Base-by-base conservation (phyloP, 2,329 filamentous ascomycete species). In the Pseudohalonectria lignicola region DNA sequence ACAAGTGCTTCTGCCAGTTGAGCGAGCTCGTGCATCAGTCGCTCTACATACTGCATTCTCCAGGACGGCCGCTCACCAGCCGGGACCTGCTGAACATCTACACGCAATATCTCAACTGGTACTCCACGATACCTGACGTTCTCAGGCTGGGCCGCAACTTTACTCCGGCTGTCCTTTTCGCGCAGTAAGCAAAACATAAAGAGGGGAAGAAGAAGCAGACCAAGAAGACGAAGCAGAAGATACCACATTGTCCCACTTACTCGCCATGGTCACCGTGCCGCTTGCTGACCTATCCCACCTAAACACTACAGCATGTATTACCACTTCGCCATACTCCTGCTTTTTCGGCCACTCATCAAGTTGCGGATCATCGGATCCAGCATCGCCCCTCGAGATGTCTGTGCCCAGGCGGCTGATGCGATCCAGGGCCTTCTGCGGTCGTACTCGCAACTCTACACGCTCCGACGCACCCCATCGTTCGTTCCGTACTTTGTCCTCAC, bases 11-110 rank as follows among this genome's bases (percentile, higher is more conserved):
- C 47, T 82, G 78, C 50, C 76, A 80, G 49, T 67, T 87, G 36
- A 84, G 79, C 44, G 80, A 86, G 56, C 70, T 86, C 1, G 76
- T 85, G 1, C 82, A 84, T 52, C 72, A 82, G 47, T 80, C 78
- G 21, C 64, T 84, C 16, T 81, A 80, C 50, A 70, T 82, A 29
- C 69, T 86, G n/a, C 82, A 85, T 51, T 79, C 81, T 4, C 82
- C 82, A 0, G 76, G 73, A 12, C 69, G 71, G 39, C 73, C 73
- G 5, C 64, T 86, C 32, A 82, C 75, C 1, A 77, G 76, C 45
- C 68, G 71, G 29, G 72, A 74, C 29, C 60, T 86, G 2, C 61
- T 84, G 8, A 67, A 64, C 34, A 74, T 75, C 19, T 85, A 86
- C 46, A 75, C 71, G 0, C 71, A 78, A 46, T 86, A 83, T 47